Conservation (phyloP, 1,139 yeast species). For the Pichia sp. region DNA sequence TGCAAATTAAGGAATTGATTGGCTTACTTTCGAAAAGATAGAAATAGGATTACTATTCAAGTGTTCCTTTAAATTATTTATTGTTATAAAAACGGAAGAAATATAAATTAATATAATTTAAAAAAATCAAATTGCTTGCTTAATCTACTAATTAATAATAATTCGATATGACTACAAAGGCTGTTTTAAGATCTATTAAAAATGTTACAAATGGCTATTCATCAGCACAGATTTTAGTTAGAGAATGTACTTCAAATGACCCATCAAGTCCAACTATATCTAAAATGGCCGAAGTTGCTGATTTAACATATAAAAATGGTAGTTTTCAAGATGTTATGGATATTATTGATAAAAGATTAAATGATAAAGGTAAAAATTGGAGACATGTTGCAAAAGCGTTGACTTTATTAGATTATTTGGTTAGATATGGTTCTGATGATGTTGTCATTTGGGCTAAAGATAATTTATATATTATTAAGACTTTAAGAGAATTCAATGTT, state of each 20-base stretch:
- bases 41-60: no score
- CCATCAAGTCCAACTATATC: conserved; percentile 76
- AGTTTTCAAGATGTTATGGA: conserved; percentile 92
- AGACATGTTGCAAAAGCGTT: conserved; percentile 91
- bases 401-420: conserved; percentile 82
- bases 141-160: no score
- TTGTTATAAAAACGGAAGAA: no score
- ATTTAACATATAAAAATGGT: conserved; percentile 63
- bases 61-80: no score
- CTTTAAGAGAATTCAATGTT: conserved; percentile 84
- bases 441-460: conserved; percentile 94
- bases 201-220: conserved; percentile 94
- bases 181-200: conserved; percentile 78
- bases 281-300: conserved; percentile 82
- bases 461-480: conserved; percentile 82
- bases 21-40: no score
- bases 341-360: conserved; percentile 86
- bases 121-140: no score
- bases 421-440: conserved; percentile 82
- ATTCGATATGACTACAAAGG: conserved; percentile 48
- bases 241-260: conserved; percentile 93
- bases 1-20: no score
- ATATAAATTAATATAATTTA: no score
- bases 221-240: conserved; percentile 75
- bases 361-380: conserved; percentile 98